phyloP scores from a whole-genome alignment of 129 eudicot genomes.

The Calendula officinalis region DNA sequence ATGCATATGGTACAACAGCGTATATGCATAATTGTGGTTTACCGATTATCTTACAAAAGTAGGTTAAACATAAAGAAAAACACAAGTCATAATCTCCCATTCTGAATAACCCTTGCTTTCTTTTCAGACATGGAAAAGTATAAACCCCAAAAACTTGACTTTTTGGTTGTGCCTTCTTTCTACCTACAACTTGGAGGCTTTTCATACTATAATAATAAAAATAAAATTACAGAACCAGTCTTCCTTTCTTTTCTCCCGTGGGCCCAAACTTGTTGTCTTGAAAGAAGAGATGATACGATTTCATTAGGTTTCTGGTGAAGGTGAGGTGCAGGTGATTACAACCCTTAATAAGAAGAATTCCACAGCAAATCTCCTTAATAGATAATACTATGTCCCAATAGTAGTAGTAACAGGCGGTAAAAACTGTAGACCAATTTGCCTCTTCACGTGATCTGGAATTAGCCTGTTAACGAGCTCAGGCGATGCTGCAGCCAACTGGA shows the following conservation, averaged over 20 bases:
- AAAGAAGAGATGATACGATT: slow-evolving; percentile 28
- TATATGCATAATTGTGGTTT: too few species aligned
- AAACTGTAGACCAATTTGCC: slow-evolving; percentile 56
- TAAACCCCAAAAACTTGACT: slow-evolving; percentile 25
- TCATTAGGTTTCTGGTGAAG: slow-evolving; percentile 10
- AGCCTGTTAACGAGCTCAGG: slow-evolving; percentile 76
- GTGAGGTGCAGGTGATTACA: neutral
- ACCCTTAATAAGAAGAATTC: slow-evolving; percentile 20
- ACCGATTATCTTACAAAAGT: neutral
- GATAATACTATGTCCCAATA: slow-evolving; percentile 5
- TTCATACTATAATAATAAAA: slow-evolving; percentile 13
- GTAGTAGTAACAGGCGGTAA: slow-evolving; percentile 33
- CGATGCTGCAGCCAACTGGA: slow-evolving; percentile 67
- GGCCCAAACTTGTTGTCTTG: slow-evolving; percentile 19
- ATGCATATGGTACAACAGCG: too few species aligned
- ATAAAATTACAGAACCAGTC: slow-evolving; percentile 2
- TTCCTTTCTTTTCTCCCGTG: slow-evolving; percentile 14
- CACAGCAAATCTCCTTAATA: slow-evolving; percentile 26
- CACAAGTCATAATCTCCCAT: slow-evolving; percentile 13
- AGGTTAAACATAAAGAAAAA: slow-evolving; percentile 10
- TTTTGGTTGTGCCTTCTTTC: slow-evolving; percentile 21
- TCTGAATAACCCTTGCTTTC: neutral
- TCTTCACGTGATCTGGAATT: slow-evolving; percentile 77
- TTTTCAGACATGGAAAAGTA: slow-evolving; percentile 18
- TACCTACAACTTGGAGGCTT: neutral